Conservation (phyloP, 306 rosid species). For the Aeschynomene evenia region DNA sequence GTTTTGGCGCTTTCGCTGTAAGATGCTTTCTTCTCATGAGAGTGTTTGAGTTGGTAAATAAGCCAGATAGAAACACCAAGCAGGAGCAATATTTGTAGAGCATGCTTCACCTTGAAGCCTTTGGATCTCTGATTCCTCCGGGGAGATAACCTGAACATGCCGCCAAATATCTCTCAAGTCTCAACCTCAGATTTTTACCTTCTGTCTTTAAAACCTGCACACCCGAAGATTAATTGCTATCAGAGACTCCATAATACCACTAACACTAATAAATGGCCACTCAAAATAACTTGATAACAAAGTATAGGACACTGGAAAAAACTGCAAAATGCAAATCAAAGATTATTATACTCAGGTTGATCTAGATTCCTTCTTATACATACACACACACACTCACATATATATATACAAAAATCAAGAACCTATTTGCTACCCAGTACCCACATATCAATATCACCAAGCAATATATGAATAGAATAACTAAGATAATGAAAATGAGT, state of each 20-base stretch:
- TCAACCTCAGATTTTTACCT: constrained; percentile 28
- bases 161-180: constrained; percentile 33
- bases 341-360: background rate
- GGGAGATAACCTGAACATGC: constrained; percentile 78
- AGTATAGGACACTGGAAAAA: background rate
- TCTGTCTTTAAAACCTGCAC: constrained; percentile 41
- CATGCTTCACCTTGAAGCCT: constrained; percentile 97
- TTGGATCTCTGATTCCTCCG: constrained; percentile 69
- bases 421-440: background rate
- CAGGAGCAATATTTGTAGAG: constrained; percentile 63
- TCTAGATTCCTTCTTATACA: constrained; percentile 6
- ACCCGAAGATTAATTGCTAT: constrained; percentile 28
- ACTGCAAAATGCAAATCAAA: background rate
- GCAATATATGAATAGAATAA: too few relatives aligned
- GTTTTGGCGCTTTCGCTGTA: constrained; percentile 27
- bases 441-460: constrained; percentile 3
- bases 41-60: constrained; percentile 81
- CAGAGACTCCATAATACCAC: background rate
- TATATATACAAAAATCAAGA: background rate
- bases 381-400: too few relatives aligned
- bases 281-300: background rate
- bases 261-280: background rate
- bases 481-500: too few relatives aligned
- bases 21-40: constrained; percentile 56
- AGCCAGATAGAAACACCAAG: constrained; percentile 82